Evolutionary conservation across 2,329 filamentous ascomycete genomes (phyloP), one percentile per base, ranked within the genome.

Genomic region (Xylogone sp.): DNA sequence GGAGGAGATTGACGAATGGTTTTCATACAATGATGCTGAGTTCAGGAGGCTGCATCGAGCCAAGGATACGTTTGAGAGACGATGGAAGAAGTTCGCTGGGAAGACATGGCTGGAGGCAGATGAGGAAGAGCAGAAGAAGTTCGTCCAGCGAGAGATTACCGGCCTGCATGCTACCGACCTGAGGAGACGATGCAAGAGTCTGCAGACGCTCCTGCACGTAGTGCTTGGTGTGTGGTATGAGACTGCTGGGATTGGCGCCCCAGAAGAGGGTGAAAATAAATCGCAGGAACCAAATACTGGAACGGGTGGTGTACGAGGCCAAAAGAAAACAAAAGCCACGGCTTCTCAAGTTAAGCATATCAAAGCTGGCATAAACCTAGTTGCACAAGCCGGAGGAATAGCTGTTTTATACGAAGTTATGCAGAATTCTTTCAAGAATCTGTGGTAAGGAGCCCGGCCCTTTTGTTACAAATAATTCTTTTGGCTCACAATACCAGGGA

Each of bases 1-100:
- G 18, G 90, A 94, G 57, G 94, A 99, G 74, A 78, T 99, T 45
- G 90, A 97, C 66, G 94, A 99, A 72, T 99, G 94, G 94, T 99
- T 99, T 70, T 84, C 87, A 49, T 97, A 97, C 70, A 87, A 88
- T 61, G 85, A 90, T 56, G 88, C 88, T 69, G 92, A 97, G 66
- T 88, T 89, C 71, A 79, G 86, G 45, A 86, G 92, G 62, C 75
- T 97, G 46, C 80, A 88, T 49, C 82, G 85, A 49, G 86, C 88
- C 19, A 88, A 89, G 64, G 77, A 83, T 34, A 84, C 86, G 2
- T 97, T 96, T 64, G 82, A 91, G 57, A 81, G 83, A 65, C 81
- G 86, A 64, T 96, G 89, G 89, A 71, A 79, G 60, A 74, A 78
- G 64, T 67, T 74, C 47, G 66, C 74, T 16, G 69, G 73, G 43